These are phyloP conservation scores for Candida odintsovae DNA, from an alignment of 805 yeast species.

Conservation along the genomic window DNA sequence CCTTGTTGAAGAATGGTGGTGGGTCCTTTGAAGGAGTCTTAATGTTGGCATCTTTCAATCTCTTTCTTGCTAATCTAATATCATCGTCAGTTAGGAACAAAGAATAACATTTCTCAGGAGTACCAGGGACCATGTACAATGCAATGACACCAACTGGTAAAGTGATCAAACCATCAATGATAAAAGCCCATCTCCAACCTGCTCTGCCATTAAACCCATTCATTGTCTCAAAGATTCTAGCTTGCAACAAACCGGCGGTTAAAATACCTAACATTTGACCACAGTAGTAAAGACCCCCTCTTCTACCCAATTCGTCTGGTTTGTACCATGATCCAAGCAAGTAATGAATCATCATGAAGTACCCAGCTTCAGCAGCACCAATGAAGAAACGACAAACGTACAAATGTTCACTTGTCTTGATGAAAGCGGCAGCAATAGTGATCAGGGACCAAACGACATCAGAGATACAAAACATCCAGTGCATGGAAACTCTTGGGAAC, in stretches of 20 bases:
- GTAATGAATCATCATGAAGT: constrained; percentile 35
- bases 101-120: constrained; percentile 52
- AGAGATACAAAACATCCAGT: constrained; percentile 24
- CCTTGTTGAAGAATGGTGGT: constrained; percentile 32
- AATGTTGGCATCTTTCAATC: constrained; percentile 31
- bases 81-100: constrained; percentile 51
- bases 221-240: constrained; percentile 36
- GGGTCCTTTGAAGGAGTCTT: constrained; percentile 22
- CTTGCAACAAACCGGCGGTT: constrained; percentile 50
- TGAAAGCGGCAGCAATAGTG: constrained; percentile 3
- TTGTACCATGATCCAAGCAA: constrained; percentile 55
- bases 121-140: constrained; percentile 55
- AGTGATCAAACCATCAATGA: constrained; percentile 57
- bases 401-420: not conserved
- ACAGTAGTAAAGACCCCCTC: constrained; percentile 55
- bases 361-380: constrained; percentile 14
- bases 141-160: constrained; percentile 53
- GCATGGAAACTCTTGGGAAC: constrained; percentile 47
- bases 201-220: constrained; percentile 39
- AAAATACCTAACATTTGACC: constrained; percentile 45
- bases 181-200: constrained; percentile 65
- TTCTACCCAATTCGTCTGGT: constrained; percentile 49
- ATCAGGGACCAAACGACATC: constrained; percentile 6
- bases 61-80: constrained; percentile 42
- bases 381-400: constrained; percentile 5